These are phyloP conservation scores for Diutina neorugosa DNA, from an alignment of 1,139 yeast genomes.

Conservation along the genomic window DNA sequence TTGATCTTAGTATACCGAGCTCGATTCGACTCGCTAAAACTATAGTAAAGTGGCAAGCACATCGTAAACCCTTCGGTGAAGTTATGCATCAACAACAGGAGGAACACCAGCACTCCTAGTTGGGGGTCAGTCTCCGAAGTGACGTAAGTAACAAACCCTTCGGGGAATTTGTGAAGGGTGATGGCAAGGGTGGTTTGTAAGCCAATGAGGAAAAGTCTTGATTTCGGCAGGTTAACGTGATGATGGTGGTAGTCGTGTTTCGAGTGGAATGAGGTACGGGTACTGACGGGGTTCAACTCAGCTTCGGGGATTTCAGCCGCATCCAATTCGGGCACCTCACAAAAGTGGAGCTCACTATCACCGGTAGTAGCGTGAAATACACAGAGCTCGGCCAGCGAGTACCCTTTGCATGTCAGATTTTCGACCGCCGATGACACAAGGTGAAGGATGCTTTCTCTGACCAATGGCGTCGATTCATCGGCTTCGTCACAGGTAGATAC, in stretches of 20 bases:
- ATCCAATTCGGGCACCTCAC: not conserved
- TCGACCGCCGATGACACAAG: constrained; percentile 13
- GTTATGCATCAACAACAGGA: constrained; percentile 80
- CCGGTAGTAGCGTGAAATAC: constrained; percentile 7
- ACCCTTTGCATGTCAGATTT: constrained; percentile 38
- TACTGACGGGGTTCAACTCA: constrained; percentile 5
- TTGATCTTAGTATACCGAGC: constrained; percentile 33
- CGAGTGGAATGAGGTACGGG: constrained; percentile 10
- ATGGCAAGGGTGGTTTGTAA: constrained; percentile 83
- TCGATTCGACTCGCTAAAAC: constrained; percentile 21
- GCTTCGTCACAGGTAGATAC: constrained; percentile 3
- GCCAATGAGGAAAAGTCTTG: constrained; percentile 73
- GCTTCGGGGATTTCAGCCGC: not conserved
- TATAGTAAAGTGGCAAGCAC: constrained; percentile 81
- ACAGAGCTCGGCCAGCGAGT: constrained; percentile 32
- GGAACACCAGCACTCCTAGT: constrained; percentile 68
- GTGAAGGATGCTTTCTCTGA: constrained; percentile 11
- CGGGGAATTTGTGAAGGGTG: constrained; percentile 85
- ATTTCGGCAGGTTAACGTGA: constrained; percentile 65
- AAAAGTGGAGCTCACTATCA: not conserved
- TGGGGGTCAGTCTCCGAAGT: constrained; percentile 64
- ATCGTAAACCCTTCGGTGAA: constrained; percentile 93
- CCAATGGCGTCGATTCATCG: constrained; percentile 16
- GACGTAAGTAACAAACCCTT: constrained; percentile 81
- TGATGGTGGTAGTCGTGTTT: constrained; percentile 50